These are phyloP conservation scores for Sicyos edulis DNA, from an alignment of 306 rosid species.

Conservation along the genomic window DNA sequence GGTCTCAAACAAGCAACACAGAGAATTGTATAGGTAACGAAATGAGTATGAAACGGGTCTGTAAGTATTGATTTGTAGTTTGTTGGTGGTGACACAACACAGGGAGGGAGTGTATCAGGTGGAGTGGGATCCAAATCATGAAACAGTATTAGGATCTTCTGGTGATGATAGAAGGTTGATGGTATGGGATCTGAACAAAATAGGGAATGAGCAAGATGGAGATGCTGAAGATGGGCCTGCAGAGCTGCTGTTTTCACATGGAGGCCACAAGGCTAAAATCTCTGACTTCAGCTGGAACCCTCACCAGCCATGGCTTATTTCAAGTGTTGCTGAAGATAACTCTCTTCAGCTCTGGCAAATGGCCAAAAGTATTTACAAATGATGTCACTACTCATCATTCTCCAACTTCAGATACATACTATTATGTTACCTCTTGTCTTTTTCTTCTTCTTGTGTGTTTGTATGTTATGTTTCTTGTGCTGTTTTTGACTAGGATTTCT, in stretches of 20 bases:
- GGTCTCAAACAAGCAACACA: no score
- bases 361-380: constrained; percentile 54
- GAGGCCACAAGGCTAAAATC: constrained; percentile 85
- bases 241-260: constrained; percentile 80
- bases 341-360: constrained; percentile 87
- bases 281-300: constrained; percentile 91
- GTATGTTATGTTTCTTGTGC: background rate
- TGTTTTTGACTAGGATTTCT: background rate
- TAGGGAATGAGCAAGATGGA: constrained; percentile 91
- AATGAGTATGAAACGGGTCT: no score
- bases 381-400: background rate
- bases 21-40: background rate
- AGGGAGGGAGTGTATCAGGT: constrained; percentile 96
- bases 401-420: background rate
- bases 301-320: constrained; percentile 67
- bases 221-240: constrained; percentile 88
- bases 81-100: constrained; percentile 20
- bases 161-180: constrained; percentile 80
- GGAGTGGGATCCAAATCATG: constrained; percentile 97
- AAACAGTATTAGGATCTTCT: constrained; percentile 77
- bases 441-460: background rate
- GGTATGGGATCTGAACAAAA: constrained; percentile 94
- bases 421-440: background rate
- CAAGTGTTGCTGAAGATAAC: constrained; percentile 90
- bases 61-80: no score